These are phyloP conservation scores for Biscutella laevigata DNA, from an alignment of 441 rosid species.

Conservation along the genomic window DNA sequence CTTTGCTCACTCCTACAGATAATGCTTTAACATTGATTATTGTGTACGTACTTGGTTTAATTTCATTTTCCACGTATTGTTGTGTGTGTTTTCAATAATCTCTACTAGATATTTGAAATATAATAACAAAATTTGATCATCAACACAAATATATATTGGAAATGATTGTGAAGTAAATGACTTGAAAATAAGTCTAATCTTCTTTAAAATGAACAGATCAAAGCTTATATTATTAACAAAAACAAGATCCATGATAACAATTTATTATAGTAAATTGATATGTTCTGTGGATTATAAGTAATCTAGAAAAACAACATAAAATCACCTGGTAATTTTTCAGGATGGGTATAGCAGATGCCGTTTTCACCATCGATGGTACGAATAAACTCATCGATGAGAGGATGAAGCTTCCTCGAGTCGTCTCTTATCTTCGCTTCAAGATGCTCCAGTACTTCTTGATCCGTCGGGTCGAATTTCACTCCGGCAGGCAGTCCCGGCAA, in stretches of 20 bases:
- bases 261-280: too few relatives aligned
- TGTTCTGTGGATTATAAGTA: too few relatives aligned
- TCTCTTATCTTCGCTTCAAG: slow-evolving; percentile 48
- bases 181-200: neutral
- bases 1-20: slow-evolving; percentile 47
- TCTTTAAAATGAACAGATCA: neutral
- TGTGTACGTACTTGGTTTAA: too few relatives aligned
- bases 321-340: slow-evolving; percentile 60
- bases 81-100: neutral
- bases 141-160: neutral
- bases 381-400: slow-evolving; percentile 60
- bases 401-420: slow-evolving; percentile 46
- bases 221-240: too few relatives aligned
- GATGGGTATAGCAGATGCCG: slow-evolving; percentile 65
- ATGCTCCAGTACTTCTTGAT: slow-evolving; percentile 57
- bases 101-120: neutral
- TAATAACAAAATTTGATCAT: neutral
- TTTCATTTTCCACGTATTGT: too few relatives aligned
- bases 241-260: too few relatives aligned
- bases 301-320: neutral
- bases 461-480: slow-evolving; percentile 66
- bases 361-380: slow-evolving; percentile 56
- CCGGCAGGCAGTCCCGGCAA: slow-evolving; percentile 64
- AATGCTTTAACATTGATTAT: too few relatives aligned
- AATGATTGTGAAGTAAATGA: neutral